These are phyloP conservation scores for Pseudogymnoascus sp. DNA, from an alignment of 2,329 filamentous ascomycete genomes.

Conservation along the genomic window DNA sequence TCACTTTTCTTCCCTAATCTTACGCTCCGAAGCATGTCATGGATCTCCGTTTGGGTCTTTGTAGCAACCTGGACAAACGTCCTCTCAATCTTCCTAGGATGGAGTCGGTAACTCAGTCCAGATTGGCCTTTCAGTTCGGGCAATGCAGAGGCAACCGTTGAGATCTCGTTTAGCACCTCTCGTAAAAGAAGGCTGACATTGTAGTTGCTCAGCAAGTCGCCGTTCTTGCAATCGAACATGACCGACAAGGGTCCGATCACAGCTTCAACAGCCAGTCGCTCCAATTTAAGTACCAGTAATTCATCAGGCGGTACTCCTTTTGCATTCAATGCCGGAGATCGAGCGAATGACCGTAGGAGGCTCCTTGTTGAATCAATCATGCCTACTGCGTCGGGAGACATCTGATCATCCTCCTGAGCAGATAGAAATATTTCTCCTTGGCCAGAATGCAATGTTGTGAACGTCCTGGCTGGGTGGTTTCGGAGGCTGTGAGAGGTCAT, in stretches of 20 bases:
- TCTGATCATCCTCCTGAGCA: conserved; percentile 10
- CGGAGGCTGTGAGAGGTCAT: conserved; percentile 31
- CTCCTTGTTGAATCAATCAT: conserved; percentile 38
- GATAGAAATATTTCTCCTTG: conserved; percentile 31
- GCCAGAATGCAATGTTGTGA: conserved; percentile 32
- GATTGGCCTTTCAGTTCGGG: conserved; percentile 61
- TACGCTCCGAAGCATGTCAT: conserved; percentile 57
- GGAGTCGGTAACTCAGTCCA: conserved; percentile 47
- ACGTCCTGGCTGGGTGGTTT: conserved; percentile 33
- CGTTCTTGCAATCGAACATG: conserved; percentile 68
- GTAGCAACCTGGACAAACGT: conserved; percentile 47
- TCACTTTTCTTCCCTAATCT: conserved; percentile 58
- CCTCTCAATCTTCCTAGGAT: conserved; percentile 52
- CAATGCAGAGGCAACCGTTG: conserved; percentile 59
- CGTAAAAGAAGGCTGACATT: conserved; percentile 59
- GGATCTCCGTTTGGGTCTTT: conserved; percentile 45
- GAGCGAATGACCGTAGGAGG: conserved; percentile 55
- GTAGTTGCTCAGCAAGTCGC: conserved; percentile 59
- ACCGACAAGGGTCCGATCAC: conserved; percentile 77
- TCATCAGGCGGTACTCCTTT: conserved; percentile 48
- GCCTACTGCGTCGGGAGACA: not conserved
- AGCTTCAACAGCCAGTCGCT: conserved; percentile 66
- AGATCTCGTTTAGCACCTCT: conserved; percentile 66
- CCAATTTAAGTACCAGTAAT: conserved; percentile 67
- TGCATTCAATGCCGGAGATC: conserved; percentile 54